Conservation (phyloP, 345 rosid genomes). For the Salix dunnii region DNA sequence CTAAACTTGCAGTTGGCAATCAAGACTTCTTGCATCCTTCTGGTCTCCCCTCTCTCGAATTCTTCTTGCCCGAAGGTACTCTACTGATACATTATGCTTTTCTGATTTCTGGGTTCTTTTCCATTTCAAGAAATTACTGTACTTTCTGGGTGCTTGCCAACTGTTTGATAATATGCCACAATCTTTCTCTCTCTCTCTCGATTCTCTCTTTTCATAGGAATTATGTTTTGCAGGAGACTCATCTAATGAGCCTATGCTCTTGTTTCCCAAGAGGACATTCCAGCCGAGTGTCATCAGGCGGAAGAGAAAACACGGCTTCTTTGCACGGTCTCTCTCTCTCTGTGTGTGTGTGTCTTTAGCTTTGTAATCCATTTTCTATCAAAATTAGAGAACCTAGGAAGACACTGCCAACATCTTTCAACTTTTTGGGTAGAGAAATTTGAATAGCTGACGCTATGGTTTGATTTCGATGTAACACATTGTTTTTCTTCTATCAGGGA, state of each 20-base stretch:
- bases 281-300: slow-evolving; percentile 86
- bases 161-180: background rate
- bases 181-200: too few relatives aligned
- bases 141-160: background rate
- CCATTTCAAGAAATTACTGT: background rate
- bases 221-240: slow-evolving; percentile 50
- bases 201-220: too few relatives aligned
- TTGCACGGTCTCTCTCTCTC: slow-evolving; percentile 63
- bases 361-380: background rate
- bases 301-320: slow-evolving; percentile 85
- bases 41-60: slow-evolving; percentile 77
- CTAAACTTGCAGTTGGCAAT: slow-evolving; percentile 16
- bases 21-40: slow-evolving; percentile 62
- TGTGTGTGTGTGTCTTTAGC: too few relatives aligned
- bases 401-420: background rate
- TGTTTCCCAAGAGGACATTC: slow-evolving; percentile 74
- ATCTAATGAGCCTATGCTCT: slow-evolving; percentile 66
- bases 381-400: background rate
- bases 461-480: background rate
- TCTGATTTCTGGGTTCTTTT: background rate
- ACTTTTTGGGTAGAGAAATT: background rate
- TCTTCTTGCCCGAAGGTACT: slow-evolving; percentile 89
- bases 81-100: background rate
- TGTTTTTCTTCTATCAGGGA: too few relatives aligned
- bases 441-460: background rate